These are phyloP conservation scores for Cordyceps sp. DNA, from an alignment of 2,329 filamentous ascomycete genomes.

Conservation along the genomic window DNA sequence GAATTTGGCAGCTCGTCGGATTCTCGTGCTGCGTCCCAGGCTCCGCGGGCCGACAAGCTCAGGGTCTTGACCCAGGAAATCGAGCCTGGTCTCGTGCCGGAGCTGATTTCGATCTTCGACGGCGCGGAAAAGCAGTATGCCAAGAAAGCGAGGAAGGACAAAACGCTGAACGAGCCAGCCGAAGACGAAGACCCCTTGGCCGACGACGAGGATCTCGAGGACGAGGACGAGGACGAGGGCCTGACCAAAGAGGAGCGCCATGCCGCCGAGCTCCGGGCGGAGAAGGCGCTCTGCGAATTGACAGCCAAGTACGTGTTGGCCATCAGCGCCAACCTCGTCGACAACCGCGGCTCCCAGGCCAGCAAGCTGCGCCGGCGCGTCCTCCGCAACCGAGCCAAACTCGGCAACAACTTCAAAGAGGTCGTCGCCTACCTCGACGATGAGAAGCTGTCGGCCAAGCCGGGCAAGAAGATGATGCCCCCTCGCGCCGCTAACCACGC, in stretches of 20 bases:
- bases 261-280: slow-evolving; percentile 55
- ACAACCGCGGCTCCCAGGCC: slow-evolving; percentile 39
- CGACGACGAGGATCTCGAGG: slow-evolving; percentile 36
- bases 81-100: slow-evolving; percentile 41
- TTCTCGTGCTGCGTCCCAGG: slow-evolving; percentile 6
- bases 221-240: slow-evolving; percentile 37
- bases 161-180: slow-evolving; percentile 41
- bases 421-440: slow-evolving; percentile 68
- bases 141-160: slow-evolving; percentile 42
- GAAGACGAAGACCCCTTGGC: slow-evolving; percentile 61
- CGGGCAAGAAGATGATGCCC: slow-evolving; percentile 20
- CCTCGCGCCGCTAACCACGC: slow-evolving; percentile 5
- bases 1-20: slow-evolving; percentile 14
- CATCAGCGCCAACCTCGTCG: slow-evolving; percentile 59
- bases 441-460: slow-evolving; percentile 26
- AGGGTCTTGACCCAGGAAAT: slow-evolving; percentile 49
- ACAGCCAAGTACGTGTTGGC: slow-evolving; percentile 73
- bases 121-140: slow-evolving; percentile 62
- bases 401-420: slow-evolving; percentile 77
- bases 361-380: slow-evolving; percentile 55
- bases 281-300: slow-evolving; percentile 73
- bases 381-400: slow-evolving; percentile 58
- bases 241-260: slow-evolving; percentile 40
- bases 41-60: slow-evolving; percentile 13
- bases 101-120: slow-evolving; percentile 63